A percentile compares a stretch with the other conserved stretches of the same genome.
phyloP scores from a whole-genome alignment of 2,329 filamentous ascomycete species.

The Lasiodiplodia sp. region DNA sequence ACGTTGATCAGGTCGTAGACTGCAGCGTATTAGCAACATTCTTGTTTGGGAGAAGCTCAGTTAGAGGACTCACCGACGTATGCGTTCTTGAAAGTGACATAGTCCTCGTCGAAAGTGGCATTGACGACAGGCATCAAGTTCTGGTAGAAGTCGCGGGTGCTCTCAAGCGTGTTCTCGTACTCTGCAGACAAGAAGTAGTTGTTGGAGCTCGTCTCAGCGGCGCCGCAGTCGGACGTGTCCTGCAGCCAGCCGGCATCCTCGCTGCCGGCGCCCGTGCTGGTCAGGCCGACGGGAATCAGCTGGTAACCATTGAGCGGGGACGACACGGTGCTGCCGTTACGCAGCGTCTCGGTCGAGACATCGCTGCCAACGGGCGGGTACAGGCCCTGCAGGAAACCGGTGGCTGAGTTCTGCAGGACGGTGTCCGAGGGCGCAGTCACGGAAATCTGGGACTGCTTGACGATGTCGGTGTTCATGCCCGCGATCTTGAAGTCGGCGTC shows the following conservation, averaged over 20 bases:
- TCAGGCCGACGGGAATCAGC: slow-evolving; percentile 75
- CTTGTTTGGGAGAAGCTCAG: slow-evolving; percentile 6
- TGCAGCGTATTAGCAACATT: slow-evolving; percentile 30
- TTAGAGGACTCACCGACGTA: slow-evolving; percentile 64
- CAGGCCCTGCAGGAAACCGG: slow-evolving; percentile 82
- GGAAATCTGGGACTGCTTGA: slow-evolving; percentile 73
- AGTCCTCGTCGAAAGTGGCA: slow-evolving; percentile 54
- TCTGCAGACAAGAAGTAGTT: slow-evolving; percentile 62
- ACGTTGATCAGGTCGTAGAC: slow-evolving; percentile 71
- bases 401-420: slow-evolving; percentile 81
- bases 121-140: slow-evolving; percentile 61
- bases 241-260: slow-evolving; percentile 67
- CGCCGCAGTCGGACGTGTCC: slow-evolving; percentile 62
- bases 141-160: slow-evolving; percentile 63
- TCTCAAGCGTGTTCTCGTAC: slow-evolving; percentile 57
- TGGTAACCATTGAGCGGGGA: slow-evolving; percentile 83
- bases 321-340: slow-evolving; percentile 72
- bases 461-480: slow-evolving; percentile 70
- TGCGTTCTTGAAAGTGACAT: slow-evolving; percentile 67
- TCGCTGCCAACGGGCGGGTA: slow-evolving; percentile 76
- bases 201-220: slow-evolving; percentile 65
- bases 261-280: slow-evolving; percentile 64
- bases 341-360: slow-evolving; percentile 66
- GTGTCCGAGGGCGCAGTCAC: slow-evolving; percentile 76
- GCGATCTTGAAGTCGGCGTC: slow-evolving; percentile 67